Conservation (phyloP, 495 filamentous ascomycete species). For the Chaetomium fimeti region DNA sequence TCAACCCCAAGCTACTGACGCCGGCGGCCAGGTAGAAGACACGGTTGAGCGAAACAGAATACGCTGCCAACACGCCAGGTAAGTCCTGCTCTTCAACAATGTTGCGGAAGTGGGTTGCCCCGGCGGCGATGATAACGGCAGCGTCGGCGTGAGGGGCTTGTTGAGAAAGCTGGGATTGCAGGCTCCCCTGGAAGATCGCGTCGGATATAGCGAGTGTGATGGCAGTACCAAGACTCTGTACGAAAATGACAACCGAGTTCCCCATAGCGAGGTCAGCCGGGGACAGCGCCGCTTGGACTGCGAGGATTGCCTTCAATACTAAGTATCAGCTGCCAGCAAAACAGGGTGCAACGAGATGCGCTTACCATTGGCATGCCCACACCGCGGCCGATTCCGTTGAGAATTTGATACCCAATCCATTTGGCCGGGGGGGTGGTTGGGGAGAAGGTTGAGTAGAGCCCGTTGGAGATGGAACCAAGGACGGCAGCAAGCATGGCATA, state of each 20-base stretch:
- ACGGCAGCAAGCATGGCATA: constrained; percentile 52
- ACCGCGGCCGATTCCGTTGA: constrained; percentile 66
- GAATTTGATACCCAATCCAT: constrained; percentile 65
- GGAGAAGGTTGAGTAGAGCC: constrained; percentile 59
- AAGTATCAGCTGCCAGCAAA: neutral
- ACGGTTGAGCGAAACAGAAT: constrained; percentile 38
- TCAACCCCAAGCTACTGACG: constrained; percentile 17
- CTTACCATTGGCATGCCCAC: constrained; percentile 55
- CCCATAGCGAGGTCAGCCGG: constrained; percentile 57
- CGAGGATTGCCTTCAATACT: constrained; percentile 46
- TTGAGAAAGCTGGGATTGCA: constrained; percentile 45
- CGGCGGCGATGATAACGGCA: constrained; percentile 31
- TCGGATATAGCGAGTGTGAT: constrained; percentile 59
- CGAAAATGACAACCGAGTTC: constrained; percentile 59
- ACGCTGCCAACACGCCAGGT: constrained; percentile 41
- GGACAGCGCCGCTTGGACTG: constrained; percentile 50
- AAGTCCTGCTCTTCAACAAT: constrained; percentile 23
- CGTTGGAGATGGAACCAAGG: constrained; percentile 57
- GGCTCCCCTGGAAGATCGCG: constrained; percentile 56
- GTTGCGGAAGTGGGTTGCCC: constrained; percentile 50
- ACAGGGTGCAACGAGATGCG: neutral
- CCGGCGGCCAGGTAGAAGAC: constrained; percentile 27
- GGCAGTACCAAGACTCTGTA: constrained; percentile 60
- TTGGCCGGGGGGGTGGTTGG: constrained; percentile 39
- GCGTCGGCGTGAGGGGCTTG: constrained; percentile 31